Evolutionary conservation across 106 monocot species (phyloP).

Genomic region (Allium fistulosum): DNA sequence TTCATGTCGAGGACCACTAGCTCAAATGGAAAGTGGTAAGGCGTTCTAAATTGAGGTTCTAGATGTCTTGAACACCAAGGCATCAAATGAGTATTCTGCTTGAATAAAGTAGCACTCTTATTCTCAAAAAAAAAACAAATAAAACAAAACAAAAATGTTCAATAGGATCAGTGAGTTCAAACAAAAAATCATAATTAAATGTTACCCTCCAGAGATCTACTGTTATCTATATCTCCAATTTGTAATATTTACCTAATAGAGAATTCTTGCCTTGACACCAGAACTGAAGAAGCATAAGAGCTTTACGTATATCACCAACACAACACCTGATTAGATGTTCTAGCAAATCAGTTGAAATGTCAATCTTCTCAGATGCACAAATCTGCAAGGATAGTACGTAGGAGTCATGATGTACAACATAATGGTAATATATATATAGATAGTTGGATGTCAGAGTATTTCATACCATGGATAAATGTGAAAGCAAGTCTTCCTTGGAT

Average conservation of each 20-base stretch:
- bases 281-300: slow-evolving; percentile 82
- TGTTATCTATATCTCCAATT: background rate
- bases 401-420: too few relatives aligned
- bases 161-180: background rate
- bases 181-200: background rate
- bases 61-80: too few relatives aligned
- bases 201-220: background rate
- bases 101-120: too few relatives aligned
- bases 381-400: slow-evolving; percentile 30
- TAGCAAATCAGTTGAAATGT: slow-evolving; percentile 34
- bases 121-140: too few relatives aligned
- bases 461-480: slow-evolving; percentile 49
- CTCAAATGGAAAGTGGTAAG: too few relatives aligned
- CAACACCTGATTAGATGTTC: slow-evolving; percentile 49
- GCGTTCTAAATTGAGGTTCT: too few relatives aligned
- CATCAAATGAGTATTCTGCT: too few relatives aligned
- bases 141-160: too few relatives aligned
- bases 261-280: slow-evolving; percentile 74
- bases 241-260: slow-evolving; percentile 1
- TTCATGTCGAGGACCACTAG: too few relatives aligned
- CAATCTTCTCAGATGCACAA: slow-evolving; percentile 54
- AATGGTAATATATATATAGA: too few relatives aligned
- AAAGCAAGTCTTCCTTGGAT: slow-evolving; percentile 61
- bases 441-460: too few relatives aligned
- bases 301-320: slow-evolving; percentile 77